These are phyloP conservation scores for Sporisorium scitamineum DNA, from an alignment of 1,284 basidiomycete genomes.

Conservation along the genomic window DNA sequence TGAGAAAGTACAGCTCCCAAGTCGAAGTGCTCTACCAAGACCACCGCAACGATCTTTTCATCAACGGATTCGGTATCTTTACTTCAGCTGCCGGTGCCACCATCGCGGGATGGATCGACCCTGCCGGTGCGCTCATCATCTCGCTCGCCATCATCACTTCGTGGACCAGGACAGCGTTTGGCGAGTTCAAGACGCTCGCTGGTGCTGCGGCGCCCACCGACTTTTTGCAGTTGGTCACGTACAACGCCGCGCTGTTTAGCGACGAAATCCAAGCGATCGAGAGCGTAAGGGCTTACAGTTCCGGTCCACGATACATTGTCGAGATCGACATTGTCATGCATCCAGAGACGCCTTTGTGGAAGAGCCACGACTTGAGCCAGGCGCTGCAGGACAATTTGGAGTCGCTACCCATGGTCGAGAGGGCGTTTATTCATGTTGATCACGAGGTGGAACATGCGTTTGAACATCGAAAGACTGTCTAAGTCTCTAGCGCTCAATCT, in stretches of 20 bases:
- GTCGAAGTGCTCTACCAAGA: constrained; percentile 95
- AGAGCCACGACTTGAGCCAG: constrained; percentile 91
- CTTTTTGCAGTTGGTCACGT: constrained; percentile 88
- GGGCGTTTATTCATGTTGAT: constrained; percentile 62
- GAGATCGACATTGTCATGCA: constrained; percentile 96
- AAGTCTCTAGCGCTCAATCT: not conserved
- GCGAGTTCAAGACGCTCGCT: constrained; percentile 86
- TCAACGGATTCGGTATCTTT: constrained; percentile 78
- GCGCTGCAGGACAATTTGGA: constrained; percentile 94
- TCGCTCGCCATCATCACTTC: constrained; percentile 82
- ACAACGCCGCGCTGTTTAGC: constrained; percentile 78
- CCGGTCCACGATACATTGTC: constrained; percentile 83
- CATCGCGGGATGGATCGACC: constrained; percentile 85
- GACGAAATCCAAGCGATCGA: constrained; percentile 87
- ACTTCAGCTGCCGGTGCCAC: constrained; percentile 92
- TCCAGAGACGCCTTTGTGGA: constrained; percentile 86
- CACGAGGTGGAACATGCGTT: constrained; percentile 60
- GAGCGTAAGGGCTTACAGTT: constrained; percentile 72
- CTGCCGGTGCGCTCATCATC: constrained; percentile 80
- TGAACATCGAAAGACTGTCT: constrained; percentile 54
- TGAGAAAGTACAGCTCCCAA: constrained; percentile 85
- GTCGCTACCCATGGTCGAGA: constrained; percentile 85
- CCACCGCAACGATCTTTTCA: constrained; percentile 78
- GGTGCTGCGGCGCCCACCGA: constrained; percentile 91
- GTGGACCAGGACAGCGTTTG: constrained; percentile 73